These are phyloP conservation scores for Trapa bicornis DNA, from an alignment of 345 rosid species.

Conservation along the genomic window DNA sequence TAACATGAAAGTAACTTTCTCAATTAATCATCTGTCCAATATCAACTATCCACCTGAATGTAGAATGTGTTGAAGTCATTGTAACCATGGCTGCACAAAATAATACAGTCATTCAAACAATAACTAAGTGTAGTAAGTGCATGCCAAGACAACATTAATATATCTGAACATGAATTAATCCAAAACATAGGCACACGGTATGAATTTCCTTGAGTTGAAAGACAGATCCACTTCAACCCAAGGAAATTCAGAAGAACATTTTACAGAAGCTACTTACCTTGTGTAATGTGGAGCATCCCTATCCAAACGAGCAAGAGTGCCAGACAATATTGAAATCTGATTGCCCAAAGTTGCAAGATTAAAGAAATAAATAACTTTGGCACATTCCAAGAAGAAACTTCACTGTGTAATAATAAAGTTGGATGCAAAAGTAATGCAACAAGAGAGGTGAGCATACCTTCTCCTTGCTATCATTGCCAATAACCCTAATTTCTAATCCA, in stretches of 20 bases:
- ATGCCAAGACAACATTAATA: too few relatives aligned
- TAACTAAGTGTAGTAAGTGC: too few relatives aligned
- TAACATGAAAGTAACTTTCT: neutral
- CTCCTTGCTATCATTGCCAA: slow-evolving; percentile 94
- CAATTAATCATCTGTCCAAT: neutral
- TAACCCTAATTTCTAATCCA: slow-evolving; percentile 91
- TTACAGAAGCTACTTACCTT: slow-evolving; percentile 33
- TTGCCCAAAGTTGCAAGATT: slow-evolving; percentile 10
- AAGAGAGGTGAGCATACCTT: slow-evolving; percentile 40
- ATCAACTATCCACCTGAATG: slow-evolving; percentile 62
- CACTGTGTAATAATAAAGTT: neutral
- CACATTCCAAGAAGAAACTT: neutral
- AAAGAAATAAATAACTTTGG: neutral
- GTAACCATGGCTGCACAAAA: slow-evolving; percentile 89
- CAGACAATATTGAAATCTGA: slow-evolving; percentile 93
- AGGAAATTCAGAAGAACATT: neutral
- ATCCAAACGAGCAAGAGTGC: slow-evolving; percentile 92
- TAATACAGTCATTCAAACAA: slow-evolving; percentile 7
- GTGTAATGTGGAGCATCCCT: slow-evolving; percentile 86
- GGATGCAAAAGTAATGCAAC: neutral
- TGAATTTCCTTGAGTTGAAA: neutral
- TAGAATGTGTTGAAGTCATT: slow-evolving; percentile 97
- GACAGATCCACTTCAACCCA: neutral
- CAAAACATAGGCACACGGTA: too few relatives aligned
- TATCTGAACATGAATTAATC: too few relatives aligned